Evolutionary conservation across 108 stramenopile genomes (phyloP).

Genomic region (Seminavis robusta): DNA sequence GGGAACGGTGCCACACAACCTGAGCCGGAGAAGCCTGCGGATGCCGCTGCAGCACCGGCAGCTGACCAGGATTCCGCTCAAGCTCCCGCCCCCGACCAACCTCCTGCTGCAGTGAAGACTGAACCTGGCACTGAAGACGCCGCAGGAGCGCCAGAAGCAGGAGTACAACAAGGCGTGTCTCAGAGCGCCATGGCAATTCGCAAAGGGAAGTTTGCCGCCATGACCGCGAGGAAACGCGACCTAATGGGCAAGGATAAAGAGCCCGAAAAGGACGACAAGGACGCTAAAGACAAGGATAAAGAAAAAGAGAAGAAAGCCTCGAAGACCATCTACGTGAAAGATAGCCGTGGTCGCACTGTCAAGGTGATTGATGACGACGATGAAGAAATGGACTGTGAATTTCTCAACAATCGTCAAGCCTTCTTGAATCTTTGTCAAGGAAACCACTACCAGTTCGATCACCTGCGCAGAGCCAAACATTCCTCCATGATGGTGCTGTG

Average conservation of each 20-base stretch:
- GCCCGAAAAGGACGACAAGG: conserved; percentile 20
- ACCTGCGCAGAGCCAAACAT: conserved; percentile 96
- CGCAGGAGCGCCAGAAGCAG: conserved; percentile 1
- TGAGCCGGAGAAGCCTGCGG: not conserved
- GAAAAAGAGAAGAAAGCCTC: conserved; percentile 13
- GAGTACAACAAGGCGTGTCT: not conserved
- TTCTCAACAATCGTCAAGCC: conserved; percentile 85
- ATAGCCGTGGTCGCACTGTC: conserved; percentile 78
- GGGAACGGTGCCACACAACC: not conserved
- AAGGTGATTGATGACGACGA: conserved; percentile 86
- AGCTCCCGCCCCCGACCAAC: no score
- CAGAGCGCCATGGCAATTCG: conserved; percentile 23
- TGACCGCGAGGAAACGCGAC: conserved; percentile 69
- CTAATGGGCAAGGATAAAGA: conserved; percentile 32
- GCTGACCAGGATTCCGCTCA: not conserved
- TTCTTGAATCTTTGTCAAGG: conserved; percentile 88
- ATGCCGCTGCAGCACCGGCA: not conserved
- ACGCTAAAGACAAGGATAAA: conserved; percentile 28
- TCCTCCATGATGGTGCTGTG: conserved; percentile 99
- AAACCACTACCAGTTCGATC: conserved; percentile 99
- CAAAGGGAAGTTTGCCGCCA: conserved; percentile 81
- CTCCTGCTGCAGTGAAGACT: conserved; percentile 7
- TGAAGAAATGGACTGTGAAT: conserved; percentile 88
- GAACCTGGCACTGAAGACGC: conserved; percentile 8
- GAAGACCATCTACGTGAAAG: conserved; percentile 46